Percentiles rank a stretch among this genome's conserved stretches.
Evolutionary conservation across 345 rosid species (phyloP).

Genomic region (Orychophragmus violaceus): DNA sequence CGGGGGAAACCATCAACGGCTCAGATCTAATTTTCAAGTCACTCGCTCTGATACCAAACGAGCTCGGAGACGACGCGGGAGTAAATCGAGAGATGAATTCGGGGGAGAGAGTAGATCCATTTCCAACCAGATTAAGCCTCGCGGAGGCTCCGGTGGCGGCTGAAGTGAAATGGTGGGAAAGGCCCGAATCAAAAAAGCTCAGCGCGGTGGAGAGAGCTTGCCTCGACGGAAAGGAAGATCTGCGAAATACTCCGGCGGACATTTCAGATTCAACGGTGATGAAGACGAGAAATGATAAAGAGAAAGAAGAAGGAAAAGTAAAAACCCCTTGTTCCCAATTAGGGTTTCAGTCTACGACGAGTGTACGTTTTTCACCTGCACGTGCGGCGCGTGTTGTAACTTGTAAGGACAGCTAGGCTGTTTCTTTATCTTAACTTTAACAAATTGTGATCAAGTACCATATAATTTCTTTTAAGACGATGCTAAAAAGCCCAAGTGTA

Average conservation of each 20-base stretch:
- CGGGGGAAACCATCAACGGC: slow-evolving; percentile 32
- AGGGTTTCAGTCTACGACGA: slow-evolving; percentile 22
- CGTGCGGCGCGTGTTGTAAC: neutral
- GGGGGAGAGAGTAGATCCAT: slow-evolving; percentile 1
- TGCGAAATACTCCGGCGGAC: slow-evolving; percentile 21
- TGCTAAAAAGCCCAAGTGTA: neutral
- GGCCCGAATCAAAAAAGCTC: neutral
- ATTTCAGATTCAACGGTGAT: slow-evolving; percentile 16
- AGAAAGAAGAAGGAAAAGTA: neutral
- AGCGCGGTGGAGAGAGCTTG: slow-evolving; percentile 2
- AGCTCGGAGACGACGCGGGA: neutral
- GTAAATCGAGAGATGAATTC: neutral
- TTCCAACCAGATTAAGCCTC: neutral
- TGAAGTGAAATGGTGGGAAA: slow-evolving; percentile 7
- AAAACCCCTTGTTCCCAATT: neutral
- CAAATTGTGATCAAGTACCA: neutral
- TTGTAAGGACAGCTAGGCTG: neutral
- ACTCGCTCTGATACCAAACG: slow-evolving; percentile 16
- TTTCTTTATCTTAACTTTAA: neutral
- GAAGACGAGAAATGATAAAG: neutral
- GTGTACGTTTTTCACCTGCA: neutral
- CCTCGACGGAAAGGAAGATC: slow-evolving; percentile 13
- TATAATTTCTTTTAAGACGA: neutral
- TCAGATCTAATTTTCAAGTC: slow-evolving; percentile 43
- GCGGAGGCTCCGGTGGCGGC: slow-evolving; percentile 4